Evolutionary conservation across 2,329 filamentous ascomycete genomes (phyloP).

Genomic region (Cladobotryum protrusum): DNA sequence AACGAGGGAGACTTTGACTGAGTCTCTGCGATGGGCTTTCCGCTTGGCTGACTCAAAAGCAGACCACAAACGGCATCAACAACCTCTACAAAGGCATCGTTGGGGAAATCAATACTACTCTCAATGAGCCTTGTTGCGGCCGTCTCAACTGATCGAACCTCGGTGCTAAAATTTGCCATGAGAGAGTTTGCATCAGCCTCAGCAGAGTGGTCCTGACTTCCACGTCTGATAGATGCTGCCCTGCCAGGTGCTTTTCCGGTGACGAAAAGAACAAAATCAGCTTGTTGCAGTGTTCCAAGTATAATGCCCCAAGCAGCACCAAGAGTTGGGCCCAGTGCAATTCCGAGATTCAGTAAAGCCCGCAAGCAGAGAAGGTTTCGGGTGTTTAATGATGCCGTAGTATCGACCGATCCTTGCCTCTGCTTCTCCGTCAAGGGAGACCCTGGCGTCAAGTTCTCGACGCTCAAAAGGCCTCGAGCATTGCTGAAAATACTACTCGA

Average conservation of each 20-base stretch:
- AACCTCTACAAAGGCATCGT: constrained; percentile 71
- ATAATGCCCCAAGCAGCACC: constrained; percentile 84
- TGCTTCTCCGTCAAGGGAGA: constrained; percentile 53
- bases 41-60: constrained; percentile 40
- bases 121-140: constrained; percentile 83
- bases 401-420: constrained; percentile 54
- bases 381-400: constrained; percentile 62
- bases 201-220: constrained; percentile 38
- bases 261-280: constrained; percentile 76
- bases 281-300: constrained; percentile 85
- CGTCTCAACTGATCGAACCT: constrained; percentile 82
- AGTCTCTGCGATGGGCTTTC: constrained; percentile 15
- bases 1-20: constrained; percentile 13
- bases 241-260: constrained; percentile 50
- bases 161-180: constrained; percentile 64
- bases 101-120: constrained; percentile 86
- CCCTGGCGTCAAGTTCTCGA: constrained; percentile 60
- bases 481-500: constrained; percentile 59
- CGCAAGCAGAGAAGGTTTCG: constrained; percentile 85
- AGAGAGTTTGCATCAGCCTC: constrained; percentile 47
- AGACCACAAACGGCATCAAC: constrained; percentile 69
- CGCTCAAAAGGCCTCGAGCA: constrained; percentile 64
- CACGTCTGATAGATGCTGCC: constrained; percentile 41
- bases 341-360: constrained; percentile 89
- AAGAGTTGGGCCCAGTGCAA: constrained; percentile 84